Percentiles rank a stretch among this genome's conserved stretches.
Conservation (phyloP, 2,329 filamentous ascomycete species). For the Dactylella cylindrospora region DNA sequence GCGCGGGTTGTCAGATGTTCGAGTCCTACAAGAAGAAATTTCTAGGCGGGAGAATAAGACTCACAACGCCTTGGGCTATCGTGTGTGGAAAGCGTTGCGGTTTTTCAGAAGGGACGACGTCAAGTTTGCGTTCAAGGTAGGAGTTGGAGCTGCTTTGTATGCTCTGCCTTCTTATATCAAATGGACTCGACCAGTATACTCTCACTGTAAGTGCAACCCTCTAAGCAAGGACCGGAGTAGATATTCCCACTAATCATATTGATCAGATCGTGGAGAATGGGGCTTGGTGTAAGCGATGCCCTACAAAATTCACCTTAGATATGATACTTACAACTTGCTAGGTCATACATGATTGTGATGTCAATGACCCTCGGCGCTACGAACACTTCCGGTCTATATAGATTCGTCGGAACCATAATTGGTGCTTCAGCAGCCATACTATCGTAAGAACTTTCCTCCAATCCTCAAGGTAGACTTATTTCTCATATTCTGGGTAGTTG, state of each 20-base stretch:
- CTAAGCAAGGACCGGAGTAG: no score
- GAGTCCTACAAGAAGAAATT: constrained; percentile 34
- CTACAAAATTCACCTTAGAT: constrained; percentile 63
- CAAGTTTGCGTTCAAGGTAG: constrained; percentile 87
- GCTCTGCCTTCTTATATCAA: constrained; percentile 85
- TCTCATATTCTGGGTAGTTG: constrained; percentile 56
- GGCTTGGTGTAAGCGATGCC: constrained; percentile 89
- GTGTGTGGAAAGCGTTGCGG: constrained; percentile 60
- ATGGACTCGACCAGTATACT: constrained; percentile 73
- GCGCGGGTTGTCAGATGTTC: constrained; percentile 28
- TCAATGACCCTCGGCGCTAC: constrained; percentile 96
- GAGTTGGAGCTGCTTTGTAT: constrained; percentile 83
- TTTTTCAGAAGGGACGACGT: constrained; percentile 66
- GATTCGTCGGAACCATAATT: constrained; percentile 81
- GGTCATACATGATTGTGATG: constrained; percentile 69
- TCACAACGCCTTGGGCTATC: constrained; percentile 50
- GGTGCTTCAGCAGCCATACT: constrained; percentile 74
- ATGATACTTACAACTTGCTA: neutral
- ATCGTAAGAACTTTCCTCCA: constrained; percentile 51
- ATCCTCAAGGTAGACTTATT: neutral
- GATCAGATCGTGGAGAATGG: constrained; percentile 75
- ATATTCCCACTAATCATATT: neutral
- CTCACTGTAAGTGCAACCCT: constrained; percentile 17
- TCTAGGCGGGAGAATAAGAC: constrained; percentile 34
- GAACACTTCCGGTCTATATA: constrained; percentile 85